These are phyloP conservation scores for Cordyceps farinosa DNA, from an alignment of 2,329 filamentous ascomycete species.

Conservation along the genomic window DNA sequence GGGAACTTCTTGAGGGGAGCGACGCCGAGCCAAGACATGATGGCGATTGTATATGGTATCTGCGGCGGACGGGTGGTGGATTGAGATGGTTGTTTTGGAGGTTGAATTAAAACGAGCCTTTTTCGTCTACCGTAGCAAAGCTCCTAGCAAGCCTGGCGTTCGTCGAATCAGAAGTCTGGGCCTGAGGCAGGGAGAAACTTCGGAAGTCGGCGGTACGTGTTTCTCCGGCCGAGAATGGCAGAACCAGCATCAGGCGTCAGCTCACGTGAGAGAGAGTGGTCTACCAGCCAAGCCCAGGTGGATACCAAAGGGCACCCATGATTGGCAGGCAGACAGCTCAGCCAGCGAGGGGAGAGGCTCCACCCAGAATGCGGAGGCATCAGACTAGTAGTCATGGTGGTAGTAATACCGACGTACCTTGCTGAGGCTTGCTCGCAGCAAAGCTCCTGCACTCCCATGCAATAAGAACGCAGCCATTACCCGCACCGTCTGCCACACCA, in stretches of 20 bases:
- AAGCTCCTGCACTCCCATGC: slow-evolving; percentile 4
- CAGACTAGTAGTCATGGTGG: slow-evolving; percentile 13
- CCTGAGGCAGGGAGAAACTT: slow-evolving; percentile 14
- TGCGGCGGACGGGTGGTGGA: slow-evolving; percentile 35
- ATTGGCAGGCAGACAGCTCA: slow-evolving; percentile 7
- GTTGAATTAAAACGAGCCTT: slow-evolving; percentile 18
- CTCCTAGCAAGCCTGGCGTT: slow-evolving; percentile 10
- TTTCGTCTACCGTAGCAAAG: slow-evolving; percentile 16
- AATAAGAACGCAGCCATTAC: slow-evolving; percentile 18
- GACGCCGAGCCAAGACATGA: slow-evolving; percentile 71
- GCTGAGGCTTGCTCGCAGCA: background rate
- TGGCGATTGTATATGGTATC: slow-evolving; percentile 43
- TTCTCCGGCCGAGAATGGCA: slow-evolving; percentile 5
- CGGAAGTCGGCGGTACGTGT: slow-evolving; percentile 12
- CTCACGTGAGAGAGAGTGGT: slow-evolving; percentile 7
- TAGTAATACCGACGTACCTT: slow-evolving; percentile 16
- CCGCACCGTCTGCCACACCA: slow-evolving; percentile 13
- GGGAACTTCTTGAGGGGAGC: slow-evolving; percentile 73
- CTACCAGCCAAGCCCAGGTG: background rate
- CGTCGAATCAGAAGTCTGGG: slow-evolving; percentile 15
- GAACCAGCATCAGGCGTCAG: background rate
- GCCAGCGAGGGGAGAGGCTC: slow-evolving; percentile 9
- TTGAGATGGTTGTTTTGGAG: slow-evolving; percentile 27
- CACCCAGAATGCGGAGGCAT: slow-evolving; percentile 18
- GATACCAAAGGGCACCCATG: background rate